phyloP scores from a whole-genome alignment of 306 rosid genomes.

The Leucaena leucocephala region DNA sequence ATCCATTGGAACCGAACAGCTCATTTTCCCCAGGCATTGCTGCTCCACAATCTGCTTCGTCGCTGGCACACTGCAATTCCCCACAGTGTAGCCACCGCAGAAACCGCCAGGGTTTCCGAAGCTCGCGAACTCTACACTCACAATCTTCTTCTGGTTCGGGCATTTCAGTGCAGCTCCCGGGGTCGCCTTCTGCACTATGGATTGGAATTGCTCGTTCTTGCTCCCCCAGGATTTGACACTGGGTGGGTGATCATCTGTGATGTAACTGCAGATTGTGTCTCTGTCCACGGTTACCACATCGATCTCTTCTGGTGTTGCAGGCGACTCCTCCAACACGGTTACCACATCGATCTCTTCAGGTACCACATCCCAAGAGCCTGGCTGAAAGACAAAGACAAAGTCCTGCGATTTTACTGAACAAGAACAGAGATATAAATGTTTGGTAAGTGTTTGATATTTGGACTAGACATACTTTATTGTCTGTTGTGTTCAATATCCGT shows the following conservation, averaged over 20 bases:
- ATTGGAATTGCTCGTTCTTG: constrained; percentile 41
- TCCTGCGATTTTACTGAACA: neutral
- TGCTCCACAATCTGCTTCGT: constrained; percentile 58
- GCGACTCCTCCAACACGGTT: constrained; percentile 75
- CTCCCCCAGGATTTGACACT: constrained; percentile 53
- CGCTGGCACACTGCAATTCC: constrained; percentile 51
- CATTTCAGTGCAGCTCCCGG: constrained; percentile 59
- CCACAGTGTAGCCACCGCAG: constrained; percentile 60
- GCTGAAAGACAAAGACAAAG: too few relatives aligned
- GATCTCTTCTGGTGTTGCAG: constrained; percentile 43
- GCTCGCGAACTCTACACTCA: constrained; percentile 71
- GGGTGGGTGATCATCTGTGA: constrained; percentile 64
- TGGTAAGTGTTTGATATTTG: too few relatives aligned
- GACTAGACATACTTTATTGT: too few relatives aligned
- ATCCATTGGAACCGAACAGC: constrained; percentile 54
- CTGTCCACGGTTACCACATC: constrained; percentile 56
- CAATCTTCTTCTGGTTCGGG: constrained; percentile 51
- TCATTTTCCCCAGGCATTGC: constrained; percentile 60
- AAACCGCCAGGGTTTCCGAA: constrained; percentile 67
- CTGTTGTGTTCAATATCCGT: too few relatives aligned
- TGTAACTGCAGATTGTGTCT: constrained; percentile 72
- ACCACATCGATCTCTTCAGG: too few relatives aligned
- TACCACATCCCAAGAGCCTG: too few relatives aligned
- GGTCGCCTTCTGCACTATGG: constrained; percentile 1
- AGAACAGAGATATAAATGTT: too few relatives aligned